These are phyloP conservation scores for Dunaliella primolecta DNA, from an alignment of 139 green algal genomes.

Conservation along the genomic window DNA sequence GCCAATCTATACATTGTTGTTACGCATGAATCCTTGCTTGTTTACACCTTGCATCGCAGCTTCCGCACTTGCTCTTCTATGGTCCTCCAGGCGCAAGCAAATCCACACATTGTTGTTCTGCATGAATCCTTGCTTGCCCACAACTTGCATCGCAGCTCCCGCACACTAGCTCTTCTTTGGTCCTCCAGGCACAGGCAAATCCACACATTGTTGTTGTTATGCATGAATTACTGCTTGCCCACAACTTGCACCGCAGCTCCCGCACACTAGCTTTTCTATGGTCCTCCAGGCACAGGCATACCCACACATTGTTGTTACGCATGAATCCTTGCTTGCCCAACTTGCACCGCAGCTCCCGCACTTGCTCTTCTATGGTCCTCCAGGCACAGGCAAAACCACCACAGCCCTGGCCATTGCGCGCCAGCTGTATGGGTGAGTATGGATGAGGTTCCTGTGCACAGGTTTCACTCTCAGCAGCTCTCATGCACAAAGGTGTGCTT, in stretches of 20 bases:
- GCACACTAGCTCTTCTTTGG: slow-evolving; percentile 91
- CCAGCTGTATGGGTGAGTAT: slow-evolving; percentile 63
- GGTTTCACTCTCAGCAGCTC: too few species aligned
- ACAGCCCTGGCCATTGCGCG: slow-evolving; percentile 88
- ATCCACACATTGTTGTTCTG: too few species aligned
- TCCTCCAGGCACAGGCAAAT: slow-evolving; percentile 97
- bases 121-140: too few species aligned
- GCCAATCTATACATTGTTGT: too few species aligned
- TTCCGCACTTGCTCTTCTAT: slow-evolving; percentile 87
- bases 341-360: slow-evolving; percentile 80
- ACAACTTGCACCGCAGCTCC: background rate
- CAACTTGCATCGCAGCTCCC: background rate
- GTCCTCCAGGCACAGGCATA: slow-evolving; percentile 96
- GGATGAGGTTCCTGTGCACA: too few species aligned
- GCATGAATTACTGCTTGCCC: too few species aligned
- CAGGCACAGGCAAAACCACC: slow-evolving; percentile 97
- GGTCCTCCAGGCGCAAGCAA: slow-evolving; percentile 97
- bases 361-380: slow-evolving; percentile 97
- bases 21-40: too few species aligned
- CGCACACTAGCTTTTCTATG: slow-evolving; percentile 89
- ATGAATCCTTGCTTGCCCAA: background rate
- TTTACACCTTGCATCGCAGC: background rate
- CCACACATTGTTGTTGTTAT: too few species aligned
- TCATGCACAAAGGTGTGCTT: too few species aligned
- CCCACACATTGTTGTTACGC: slow-evolving; percentile 56